Base-by-base conservation (phyloP, 495 filamentous ascomycete species). In the Daldinia loculata region DNA sequence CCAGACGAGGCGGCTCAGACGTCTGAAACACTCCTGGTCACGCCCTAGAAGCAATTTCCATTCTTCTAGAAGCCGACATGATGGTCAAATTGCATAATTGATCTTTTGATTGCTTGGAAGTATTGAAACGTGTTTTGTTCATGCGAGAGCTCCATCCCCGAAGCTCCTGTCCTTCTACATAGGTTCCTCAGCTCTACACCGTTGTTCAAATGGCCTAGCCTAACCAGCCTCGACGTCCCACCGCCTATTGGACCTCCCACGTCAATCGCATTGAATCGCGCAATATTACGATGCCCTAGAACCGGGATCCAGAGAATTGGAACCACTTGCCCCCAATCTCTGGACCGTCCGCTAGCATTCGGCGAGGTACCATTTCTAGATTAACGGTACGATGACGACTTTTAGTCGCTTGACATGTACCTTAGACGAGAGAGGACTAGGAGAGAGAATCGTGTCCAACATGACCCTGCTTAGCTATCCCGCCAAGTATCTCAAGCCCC, bases 21-120 rank as follows among this genome's bases (percentile, higher is more conserved):
- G 71, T 68, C 62, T 75, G 61, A 71, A 74, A 72, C 57, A 59
- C 67, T 70, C 75, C 70, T 71, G 66, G 62, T 69, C 72, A 56
- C 66, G 61, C 74, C 71, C 72, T 81, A 79, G 80, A 83, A 81
- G 75, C 74, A 74, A 75, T 71, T 74, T 77, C 67, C 76, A 74
- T 67, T 69, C 76, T 82, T 84, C 79, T 80, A 83, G 79, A 82
- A 83, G 71, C 74, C 76, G 76, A 80, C 74, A 76, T 81, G 75
- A 80, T 76, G 71, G 74, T 74, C 74, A 81, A 79, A 72, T 80
- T 74, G 83, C 83, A 84, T 84, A 84, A 83, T 73, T 77, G 75
- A 66, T 59, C 74, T 77, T 84, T 83, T 83, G 80, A 84, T 84
- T 84, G 76, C 82, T 77, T 79, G 80, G 78, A 82, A 76, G 68